A percentile compares a stretch with the other conserved stretches of the same genome.
Evolutionary conservation across 768 basidiomycete species (phyloP).

Genomic region (Lentinula sp.): DNA sequence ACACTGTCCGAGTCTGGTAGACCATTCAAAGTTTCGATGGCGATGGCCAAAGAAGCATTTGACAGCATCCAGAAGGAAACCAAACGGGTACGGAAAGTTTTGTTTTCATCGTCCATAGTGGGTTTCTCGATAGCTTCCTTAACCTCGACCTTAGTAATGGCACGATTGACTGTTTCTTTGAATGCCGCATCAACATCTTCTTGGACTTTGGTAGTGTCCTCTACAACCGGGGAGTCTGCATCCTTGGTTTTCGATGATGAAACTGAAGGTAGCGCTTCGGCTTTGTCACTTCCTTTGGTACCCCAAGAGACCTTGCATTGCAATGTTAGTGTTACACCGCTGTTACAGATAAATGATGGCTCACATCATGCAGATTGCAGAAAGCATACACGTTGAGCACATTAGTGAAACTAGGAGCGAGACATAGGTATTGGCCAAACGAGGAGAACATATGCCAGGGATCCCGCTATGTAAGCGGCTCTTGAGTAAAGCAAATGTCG

Average conservation of each 20-base stretch:
- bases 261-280: conserved; percentile 84
- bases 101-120: conserved; percentile 84
- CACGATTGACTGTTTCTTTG: conserved; percentile 87
- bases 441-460: conserved; percentile 98
- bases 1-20: conserved; percentile 33
- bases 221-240: conserved; percentile 71
- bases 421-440: conserved; percentile 83
- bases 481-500: conserved; percentile 1
- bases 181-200: conserved; percentile 89
- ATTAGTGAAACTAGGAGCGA: conserved; percentile 93
- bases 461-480: conserved; percentile 56
- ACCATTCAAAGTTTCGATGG: conserved; percentile 73
- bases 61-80: conserved; percentile 76
- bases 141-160: conserved; percentile 65
- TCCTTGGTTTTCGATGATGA: conserved; percentile 79
- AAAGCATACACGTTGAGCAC: conserved; percentile 96
- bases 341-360: conserved; percentile 12
- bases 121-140: conserved; percentile 72
- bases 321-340: not conserved
- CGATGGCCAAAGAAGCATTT: conserved; percentile 66
- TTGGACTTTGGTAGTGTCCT: conserved; percentile 76
- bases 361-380: conserved; percentile 89
- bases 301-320: conserved; percentile 76
- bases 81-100: conserved; percentile 87
- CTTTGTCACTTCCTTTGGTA: conserved; percentile 93